Conservation (phyloP, 148 eudicot species). For the Spergularia marina region DNA sequence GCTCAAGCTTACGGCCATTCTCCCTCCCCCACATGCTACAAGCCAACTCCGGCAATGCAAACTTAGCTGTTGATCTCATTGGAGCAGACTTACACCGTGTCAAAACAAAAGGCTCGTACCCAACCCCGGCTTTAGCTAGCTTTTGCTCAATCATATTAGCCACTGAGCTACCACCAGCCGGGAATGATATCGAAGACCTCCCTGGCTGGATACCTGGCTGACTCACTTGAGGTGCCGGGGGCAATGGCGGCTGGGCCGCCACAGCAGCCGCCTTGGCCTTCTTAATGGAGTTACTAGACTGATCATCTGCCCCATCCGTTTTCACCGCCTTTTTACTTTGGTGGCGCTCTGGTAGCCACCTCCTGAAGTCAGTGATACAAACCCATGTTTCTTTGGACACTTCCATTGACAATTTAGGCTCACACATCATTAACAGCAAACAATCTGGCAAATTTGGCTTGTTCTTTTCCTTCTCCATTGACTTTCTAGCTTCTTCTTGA, state of each 20-base stretch:
- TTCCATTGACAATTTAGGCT: constrained; percentile 95
- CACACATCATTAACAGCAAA: constrained; percentile 83
- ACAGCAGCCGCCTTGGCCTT: constrained; percentile 29
- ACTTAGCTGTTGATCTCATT: constrained; percentile 74
- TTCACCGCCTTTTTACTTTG: constrained; percentile 26
- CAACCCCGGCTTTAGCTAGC: constrained; percentile 53
- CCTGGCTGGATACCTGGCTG: constrained; percentile 38
- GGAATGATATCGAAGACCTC: constrained; percentile 76
- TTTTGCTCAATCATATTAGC: constrained; percentile 67
- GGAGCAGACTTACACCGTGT: constrained; percentile 93
- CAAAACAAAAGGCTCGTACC: constrained; percentile 78
- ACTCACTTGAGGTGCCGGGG: constrained; percentile 5
- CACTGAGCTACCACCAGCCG: constrained; percentile 48
- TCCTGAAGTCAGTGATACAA: constrained; percentile 64
- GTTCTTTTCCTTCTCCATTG: constrained; percentile 17
- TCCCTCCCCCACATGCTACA: constrained; percentile 46
- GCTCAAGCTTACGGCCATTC: constrained; percentile 70
- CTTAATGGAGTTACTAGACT: constrained; percentile 17
- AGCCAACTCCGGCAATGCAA: constrained; percentile 50
- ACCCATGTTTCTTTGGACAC: constrained; percentile 97
- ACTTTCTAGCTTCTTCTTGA: constrained; percentile 3
- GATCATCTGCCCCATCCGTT: constrained; percentile 27
- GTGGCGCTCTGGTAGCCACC: constrained; percentile 55
- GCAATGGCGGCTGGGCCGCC: constrained; percentile 12
- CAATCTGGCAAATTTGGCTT: constrained; percentile 71